A percentile compares a stretch with the other conserved stretches of the same genome.
phyloP scores from a whole-genome alignment of 129 eudicot genomes.

The Apium graveolens region DNA sequence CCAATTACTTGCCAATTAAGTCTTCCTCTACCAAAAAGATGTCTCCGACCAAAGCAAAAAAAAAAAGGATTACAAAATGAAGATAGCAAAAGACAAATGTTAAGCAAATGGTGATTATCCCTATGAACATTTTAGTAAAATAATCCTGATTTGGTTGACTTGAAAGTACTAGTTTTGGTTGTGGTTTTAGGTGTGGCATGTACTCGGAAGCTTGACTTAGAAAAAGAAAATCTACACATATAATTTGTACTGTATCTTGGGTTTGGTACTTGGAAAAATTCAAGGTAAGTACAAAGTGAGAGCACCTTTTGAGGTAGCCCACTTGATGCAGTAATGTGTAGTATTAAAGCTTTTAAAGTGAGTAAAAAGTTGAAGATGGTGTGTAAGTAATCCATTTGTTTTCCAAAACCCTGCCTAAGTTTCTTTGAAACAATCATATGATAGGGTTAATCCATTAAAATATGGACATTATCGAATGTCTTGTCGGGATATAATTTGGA shows the following conservation, averaged over 20 bases:
- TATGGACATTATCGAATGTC: slow-evolving; percentile 1
- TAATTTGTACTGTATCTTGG: no score
- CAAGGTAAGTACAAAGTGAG: not conserved
- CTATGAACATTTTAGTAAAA: not conserved
- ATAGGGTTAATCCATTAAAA: not conserved
- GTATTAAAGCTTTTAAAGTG: not conserved
- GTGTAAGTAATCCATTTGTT: not conserved
- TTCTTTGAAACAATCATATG: slow-evolving; percentile 5
- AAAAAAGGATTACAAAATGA: not conserved
- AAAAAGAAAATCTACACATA: not conserved
- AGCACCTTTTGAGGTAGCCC: slow-evolving; percentile 5
- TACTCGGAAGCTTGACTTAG: not conserved
- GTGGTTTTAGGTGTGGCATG: slow-evolving; percentile 1
- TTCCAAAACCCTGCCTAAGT: not conserved
- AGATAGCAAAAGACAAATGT: not conserved
- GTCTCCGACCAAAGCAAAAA: slow-evolving; percentile 9
- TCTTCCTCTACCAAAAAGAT: not conserved
- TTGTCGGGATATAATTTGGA: not conserved
- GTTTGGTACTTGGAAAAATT: not conserved
- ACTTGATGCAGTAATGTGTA: not conserved
- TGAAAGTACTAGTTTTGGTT: not conserved
- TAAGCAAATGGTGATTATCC: not conserved
- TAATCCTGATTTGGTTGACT: slow-evolving; percentile 2
- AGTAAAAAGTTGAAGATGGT: not conserved
- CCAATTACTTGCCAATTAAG: slow-evolving; percentile 3